A percentile compares a stretch with the other conserved stretches of the same genome.
phyloP scores from a whole-genome alignment of 2,329 filamentous ascomycete genomes.

The Pseudocercospora eumusae region DNA sequence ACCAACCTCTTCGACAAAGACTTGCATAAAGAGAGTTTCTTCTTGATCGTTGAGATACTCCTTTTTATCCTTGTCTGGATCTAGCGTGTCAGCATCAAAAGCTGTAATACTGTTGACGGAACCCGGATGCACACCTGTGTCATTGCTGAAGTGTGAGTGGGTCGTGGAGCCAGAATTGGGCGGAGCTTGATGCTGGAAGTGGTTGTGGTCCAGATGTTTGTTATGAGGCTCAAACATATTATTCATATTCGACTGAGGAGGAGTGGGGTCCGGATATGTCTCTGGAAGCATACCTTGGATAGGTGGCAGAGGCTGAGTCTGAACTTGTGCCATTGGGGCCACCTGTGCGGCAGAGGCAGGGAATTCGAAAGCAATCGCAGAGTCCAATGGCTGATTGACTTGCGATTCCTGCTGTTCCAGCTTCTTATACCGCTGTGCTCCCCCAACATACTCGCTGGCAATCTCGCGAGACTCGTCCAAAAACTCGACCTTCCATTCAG shows the following conservation, averaged over 20 bases:
- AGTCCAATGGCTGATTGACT: conserved; percentile 33
- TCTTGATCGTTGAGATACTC: conserved; percentile 72
- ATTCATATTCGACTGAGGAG: conserved; percentile 37
- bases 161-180: conserved; percentile 30
- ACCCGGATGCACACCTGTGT: conserved; percentile 23
- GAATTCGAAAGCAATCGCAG: conserved; percentile 32
- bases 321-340: conserved; percentile 33
- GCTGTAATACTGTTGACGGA: conserved; percentile 42
- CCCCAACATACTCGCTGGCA: conserved; percentile 85
- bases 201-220: conserved; percentile 36
- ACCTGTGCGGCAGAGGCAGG: conserved; percentile 18
- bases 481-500: conserved; percentile 74
- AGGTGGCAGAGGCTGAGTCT: conserved; percentile 53
- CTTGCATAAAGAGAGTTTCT: conserved; percentile 85
- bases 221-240: conserved; percentile 43
- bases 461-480: conserved; percentile 87
- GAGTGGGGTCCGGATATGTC: conserved; percentile 45
- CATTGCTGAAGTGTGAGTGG: conserved; percentile 30
- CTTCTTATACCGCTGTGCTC: conserved; percentile 68
- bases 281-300: conserved; percentile 54
- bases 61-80: conserved; percentile 50
- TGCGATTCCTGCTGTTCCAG: conserved; percentile 22
- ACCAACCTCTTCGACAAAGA: conserved; percentile 86
- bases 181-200: conserved; percentile 28
- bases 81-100: conserved; percentile 39